Base-by-base conservation (phyloP, 148 eudicot genomes). In the Rhododendron kiyosumense region DNA sequence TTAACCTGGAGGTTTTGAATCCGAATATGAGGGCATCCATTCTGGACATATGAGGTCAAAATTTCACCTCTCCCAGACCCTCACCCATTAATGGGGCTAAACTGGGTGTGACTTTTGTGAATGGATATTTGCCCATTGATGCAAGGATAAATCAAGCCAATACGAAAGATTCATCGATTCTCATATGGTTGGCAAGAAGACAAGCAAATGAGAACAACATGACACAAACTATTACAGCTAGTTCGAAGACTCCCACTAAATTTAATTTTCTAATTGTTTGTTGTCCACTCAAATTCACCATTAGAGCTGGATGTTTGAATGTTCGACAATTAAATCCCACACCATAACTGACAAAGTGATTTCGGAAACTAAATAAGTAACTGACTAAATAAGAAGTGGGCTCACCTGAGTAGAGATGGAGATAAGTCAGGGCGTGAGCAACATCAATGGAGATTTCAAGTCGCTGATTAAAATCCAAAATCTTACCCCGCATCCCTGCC, bases 371-470 rank as follows among this genome's bases (percentile, higher is more conserved):
- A 59, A 59, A n/a, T 65, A n/a, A 81, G 13, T 30, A 28, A 30
- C 1, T 3, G 36, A 30, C 76, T 71, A 12, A 4, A 71, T 71
- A n/a, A 54, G 81, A 63, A 79, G 83, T 51, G 85, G 71, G 36
- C 26, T 89, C 87, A 97, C 99, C 99, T 80, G 98, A 88, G 88
- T 97, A 97, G 22, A 89, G 88, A 92, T 97, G 99, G 87, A 97
- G 98, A 92, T 95, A 95, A 32, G 99, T 92, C 83, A 97, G 86
- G 84, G 95, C 99, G 84, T 97, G 99, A 78, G 95, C 98, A 84
- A 97, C 84, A 84, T 97, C 98, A 69, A 97, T 97, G 88, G 98
- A 90, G 83, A 97, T 93, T 89, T 95, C 98, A 88, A 97, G 95
- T 84, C 99, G 92, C 89, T 95, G 98, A 85, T 92, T 91, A 83